Percentiles rank a stretch among this genome's conserved stretches.
Conservation (phyloP, 768 basidiomycete species). For the Mycena sanguinolenta region DNA sequence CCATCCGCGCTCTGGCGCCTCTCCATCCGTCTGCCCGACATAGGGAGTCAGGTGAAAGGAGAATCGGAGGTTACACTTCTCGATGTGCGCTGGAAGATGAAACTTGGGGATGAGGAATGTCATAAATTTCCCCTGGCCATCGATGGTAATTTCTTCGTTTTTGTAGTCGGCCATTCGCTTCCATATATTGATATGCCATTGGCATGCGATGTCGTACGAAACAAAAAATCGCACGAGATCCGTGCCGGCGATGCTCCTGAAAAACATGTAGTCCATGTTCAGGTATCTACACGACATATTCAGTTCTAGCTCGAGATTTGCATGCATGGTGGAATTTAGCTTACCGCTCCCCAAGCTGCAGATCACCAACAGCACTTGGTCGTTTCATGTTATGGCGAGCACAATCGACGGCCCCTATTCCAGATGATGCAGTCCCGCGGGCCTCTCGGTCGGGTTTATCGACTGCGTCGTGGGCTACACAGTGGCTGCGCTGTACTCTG, state of each 20-base stretch:
- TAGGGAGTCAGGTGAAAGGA: slow-evolving; percentile 42
- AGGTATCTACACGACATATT: neutral
- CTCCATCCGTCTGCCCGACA: slow-evolving; percentile 54
- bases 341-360: slow-evolving; percentile 39
- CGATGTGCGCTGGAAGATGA: slow-evolving; percentile 41
- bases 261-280: slow-evolving; percentile 46
- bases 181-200: slow-evolving; percentile 25
- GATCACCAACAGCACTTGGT: slow-evolving; percentile 35
- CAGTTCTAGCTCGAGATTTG: neutral
- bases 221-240: slow-evolving; percentile 21
- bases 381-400: slow-evolving; percentile 15
- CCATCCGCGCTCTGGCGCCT: slow-evolving; percentile 50
- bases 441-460: neutral
- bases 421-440: neutral
- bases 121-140: neutral
- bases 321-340: neutral
- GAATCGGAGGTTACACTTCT: slow-evolving; percentile 28
- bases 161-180: neutral
- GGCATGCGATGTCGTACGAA: slow-evolving; percentile 43
- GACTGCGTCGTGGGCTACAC: neutral
- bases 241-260: slow-evolving; percentile 30
- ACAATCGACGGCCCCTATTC: neutral
- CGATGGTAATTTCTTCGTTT: neutral
- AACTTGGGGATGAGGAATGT: slow-evolving; percentile 43
- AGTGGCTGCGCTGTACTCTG: neutral